Evolutionary conservation across 805 yeast genomes (phyloP).

Genomic region (Candida piceae): DNA sequence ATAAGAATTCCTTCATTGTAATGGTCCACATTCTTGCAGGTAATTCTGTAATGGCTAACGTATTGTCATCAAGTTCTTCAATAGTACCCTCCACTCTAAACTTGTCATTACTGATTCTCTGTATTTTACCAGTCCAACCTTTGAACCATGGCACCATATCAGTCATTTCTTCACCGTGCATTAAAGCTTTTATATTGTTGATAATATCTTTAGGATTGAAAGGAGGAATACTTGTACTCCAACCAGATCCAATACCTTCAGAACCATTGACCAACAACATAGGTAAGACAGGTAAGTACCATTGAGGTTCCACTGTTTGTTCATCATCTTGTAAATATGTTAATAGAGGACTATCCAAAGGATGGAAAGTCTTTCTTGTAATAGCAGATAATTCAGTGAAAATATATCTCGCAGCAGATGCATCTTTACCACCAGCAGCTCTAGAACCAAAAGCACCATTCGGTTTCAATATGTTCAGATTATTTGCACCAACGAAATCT

Average conservation of each 20-base stretch:
- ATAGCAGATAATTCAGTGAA: constrained; percentile 77
- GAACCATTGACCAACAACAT: constrained; percentile 93
- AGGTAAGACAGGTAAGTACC: constrained; percentile 93
- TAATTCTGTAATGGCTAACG: constrained; percentile 84
- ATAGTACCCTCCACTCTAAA: constrained; percentile 76
- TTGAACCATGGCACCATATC: constrained; percentile 91
- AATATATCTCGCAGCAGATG: constrained; percentile 96
- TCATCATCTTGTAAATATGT: constrained; percentile 89
- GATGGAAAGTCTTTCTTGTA: constrained; percentile 71
- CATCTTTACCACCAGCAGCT: constrained; percentile 96
- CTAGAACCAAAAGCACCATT: constrained; percentile 96
- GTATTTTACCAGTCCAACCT: constrained; percentile 89
- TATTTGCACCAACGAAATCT: constrained; percentile 89
- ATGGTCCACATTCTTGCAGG: constrained; percentile 94
- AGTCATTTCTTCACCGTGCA: constrained; percentile 64
- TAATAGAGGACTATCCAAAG: constrained; percentile 73
- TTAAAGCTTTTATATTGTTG: constrained; percentile 61
- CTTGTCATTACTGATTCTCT: constrained; percentile 56
- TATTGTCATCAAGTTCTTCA: constrained; percentile 72
- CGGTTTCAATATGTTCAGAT: constrained; percentile 77
- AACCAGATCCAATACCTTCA: constrained; percentile 98
- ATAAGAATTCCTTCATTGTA: constrained; percentile 77
- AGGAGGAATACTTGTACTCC: constrained; percentile 92
- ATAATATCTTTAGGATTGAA: constrained; percentile 85
- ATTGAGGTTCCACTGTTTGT: constrained; percentile 88